A percentile compares a stretch with the other conserved stretches of the same genome.
These are phyloP conservation scores for Emiliania huxleyi DNA, from an alignment of 78 protist species.

Conservation along the genomic window DNA sequence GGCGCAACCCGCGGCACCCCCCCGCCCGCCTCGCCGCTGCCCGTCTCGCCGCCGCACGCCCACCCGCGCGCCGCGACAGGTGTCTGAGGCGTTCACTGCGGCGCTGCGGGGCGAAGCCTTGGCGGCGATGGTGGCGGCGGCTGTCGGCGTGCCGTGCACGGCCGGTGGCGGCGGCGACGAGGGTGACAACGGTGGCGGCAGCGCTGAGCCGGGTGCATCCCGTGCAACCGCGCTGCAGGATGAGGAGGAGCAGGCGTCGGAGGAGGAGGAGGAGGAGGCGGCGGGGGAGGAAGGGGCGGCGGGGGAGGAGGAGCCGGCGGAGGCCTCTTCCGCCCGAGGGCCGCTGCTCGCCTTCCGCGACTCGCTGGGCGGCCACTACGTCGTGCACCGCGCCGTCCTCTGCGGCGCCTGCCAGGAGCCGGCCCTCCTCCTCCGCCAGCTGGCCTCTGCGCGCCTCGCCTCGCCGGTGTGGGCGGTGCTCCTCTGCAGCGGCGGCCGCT, in stretches of 20 bases:
- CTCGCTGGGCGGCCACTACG: background rate
- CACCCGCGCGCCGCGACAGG: no score
- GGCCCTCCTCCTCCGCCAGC: background rate
- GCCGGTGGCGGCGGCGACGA: no score
- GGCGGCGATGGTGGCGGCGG: no score
- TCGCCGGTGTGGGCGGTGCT: background rate
- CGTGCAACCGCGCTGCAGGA: no score
- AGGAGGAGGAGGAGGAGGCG: background rate
- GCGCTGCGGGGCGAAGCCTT: no score
- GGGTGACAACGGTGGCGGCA: background rate
- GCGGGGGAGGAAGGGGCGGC: background rate
- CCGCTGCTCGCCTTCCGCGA: background rate
- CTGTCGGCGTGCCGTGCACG: no score
- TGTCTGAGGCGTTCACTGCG: no score
- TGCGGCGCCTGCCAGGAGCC: background rate
- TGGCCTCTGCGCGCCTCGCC: background rate
- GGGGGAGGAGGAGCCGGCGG: background rate
- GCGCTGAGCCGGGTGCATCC: background rate
- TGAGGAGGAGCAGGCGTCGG: background rate
- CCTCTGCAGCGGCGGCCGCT: conserved; percentile 11
- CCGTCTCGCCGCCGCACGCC: no score
- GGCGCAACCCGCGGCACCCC: no score
- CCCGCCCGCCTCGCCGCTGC: no score
- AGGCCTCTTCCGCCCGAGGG: background rate
- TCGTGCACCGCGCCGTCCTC: background rate